Percentiles rank a stretch among this genome's conserved stretches.
These are phyloP conservation scores for Dillenia turbinata DNA, from an alignment of 164 flowering plant species.

Conservation along the genomic window DNA sequence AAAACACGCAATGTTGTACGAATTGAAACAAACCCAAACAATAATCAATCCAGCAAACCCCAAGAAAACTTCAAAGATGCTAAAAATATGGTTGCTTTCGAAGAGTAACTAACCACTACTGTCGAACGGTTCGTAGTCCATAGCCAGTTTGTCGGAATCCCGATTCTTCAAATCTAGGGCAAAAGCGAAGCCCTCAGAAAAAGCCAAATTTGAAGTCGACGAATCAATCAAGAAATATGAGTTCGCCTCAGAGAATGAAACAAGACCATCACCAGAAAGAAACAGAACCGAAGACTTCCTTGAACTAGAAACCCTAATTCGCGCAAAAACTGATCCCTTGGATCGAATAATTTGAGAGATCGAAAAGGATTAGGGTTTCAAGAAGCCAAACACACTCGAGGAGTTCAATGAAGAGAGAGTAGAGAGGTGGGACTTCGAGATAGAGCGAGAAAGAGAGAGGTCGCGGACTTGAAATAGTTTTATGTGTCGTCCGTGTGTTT, in stretches of 20 bases:
- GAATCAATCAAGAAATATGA: conserved; percentile 1
- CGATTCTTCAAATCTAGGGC: no score
- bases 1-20: background rate
- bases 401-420: background rate
- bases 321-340: background rate
- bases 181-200: no score
- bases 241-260: background rate
- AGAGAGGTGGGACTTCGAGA: background rate
- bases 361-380: background rate
- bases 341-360: background rate
- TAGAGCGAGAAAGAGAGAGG: background rate
- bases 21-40: background rate
- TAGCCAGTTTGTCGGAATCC: conserved; percentile 13
- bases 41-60: background rate
- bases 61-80: background rate
- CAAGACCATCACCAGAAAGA: background rate
- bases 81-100: conserved; percentile 1
- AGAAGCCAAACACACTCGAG: no score
- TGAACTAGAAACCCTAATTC: background rate
- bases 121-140: conserved; percentile 54
- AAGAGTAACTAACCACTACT: conserved; percentile 43
- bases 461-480: background rate
- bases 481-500: background rate
- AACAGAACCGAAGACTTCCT: background rate
- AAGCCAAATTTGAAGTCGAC: background rate